A percentile compares a stretch with the other conserved stretches of the same genome.
Conservation (phyloP, 139 green algal species). For the Micromonas pusilla region DNA sequence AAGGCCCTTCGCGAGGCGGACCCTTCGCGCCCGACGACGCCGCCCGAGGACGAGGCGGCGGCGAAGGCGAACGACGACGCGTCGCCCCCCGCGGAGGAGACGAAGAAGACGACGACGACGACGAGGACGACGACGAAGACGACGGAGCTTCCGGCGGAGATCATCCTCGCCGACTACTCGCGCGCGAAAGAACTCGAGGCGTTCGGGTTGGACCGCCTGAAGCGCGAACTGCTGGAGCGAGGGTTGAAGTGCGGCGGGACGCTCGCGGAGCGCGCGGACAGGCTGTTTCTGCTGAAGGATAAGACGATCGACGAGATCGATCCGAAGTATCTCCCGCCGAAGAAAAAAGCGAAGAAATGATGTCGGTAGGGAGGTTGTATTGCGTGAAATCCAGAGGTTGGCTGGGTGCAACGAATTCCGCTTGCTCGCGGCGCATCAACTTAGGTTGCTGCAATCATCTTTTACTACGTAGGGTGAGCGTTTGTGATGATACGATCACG, state of each 20-base stretch:
- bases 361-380: slow-evolving; percentile 16
- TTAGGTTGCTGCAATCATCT: too few relatives aligned
- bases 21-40: too few relatives aligned
- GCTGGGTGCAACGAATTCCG: too few relatives aligned
- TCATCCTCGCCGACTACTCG: background rate
- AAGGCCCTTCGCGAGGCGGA: too few relatives aligned
- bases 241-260: slow-evolving; percentile 45
- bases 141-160: slow-evolving; percentile 6
- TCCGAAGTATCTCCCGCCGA: slow-evolving; percentile 25
- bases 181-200: background rate
- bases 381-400: background rate
- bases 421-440: too few relatives aligned
- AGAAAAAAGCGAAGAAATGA: slow-evolving; percentile 10
- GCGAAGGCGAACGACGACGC: too few relatives aligned
- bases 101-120: slow-evolving; percentile 7
- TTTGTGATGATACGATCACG: too few relatives aligned
- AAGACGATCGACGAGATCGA: slow-evolving; percentile 39
- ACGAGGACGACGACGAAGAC: background rate
- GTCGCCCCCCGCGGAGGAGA: too few relatives aligned
- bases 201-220: slow-evolving; percentile 42
- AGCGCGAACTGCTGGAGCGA: slow-evolving; percentile 33
- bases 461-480: too few relatives aligned
- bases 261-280: slow-evolving; percentile 32
- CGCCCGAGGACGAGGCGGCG: too few relatives aligned
- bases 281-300: slow-evolving; percentile 41